Evolutionary conservation across 2,329 filamentous ascomycete species (phyloP), one percentile per base, ranked within the genome.

Genomic region (Cladosporium sp.): DNA sequence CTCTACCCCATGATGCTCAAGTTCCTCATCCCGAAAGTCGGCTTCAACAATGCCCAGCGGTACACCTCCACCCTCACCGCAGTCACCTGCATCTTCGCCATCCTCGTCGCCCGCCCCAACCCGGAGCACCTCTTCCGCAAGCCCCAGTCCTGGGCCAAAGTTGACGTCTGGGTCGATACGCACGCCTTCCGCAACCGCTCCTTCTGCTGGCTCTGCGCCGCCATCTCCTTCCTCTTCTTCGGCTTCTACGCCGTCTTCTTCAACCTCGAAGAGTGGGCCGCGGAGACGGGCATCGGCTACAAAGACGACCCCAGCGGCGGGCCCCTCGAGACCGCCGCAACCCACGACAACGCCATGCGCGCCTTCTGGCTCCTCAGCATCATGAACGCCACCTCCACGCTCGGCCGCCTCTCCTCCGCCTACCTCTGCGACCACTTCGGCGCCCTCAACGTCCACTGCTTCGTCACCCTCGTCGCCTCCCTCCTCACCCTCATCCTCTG

Each of bases 171-270:
- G 55, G 63, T 76, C 22, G 75, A 78, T 53, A 66, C 60, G 1
- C 63, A 70, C 18, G 75, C 74, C 0, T 73, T 77, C 60, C 59
- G 58, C 32, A 72, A 74, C 61, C 63, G 62, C 18, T 62, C 73
- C 2, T 78, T 72, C 57, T 63, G 61, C 51, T 76, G 70, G 66
- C 72, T 76, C 55, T 70, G 69, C 18, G 71, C 69, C 2, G 66
- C 69, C 4, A 70, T 77, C n/a, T 66, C 69, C 1, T 73, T 75
- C 56, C 65, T 77, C 43, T 78, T 77, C 66, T 69, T 77, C 45
- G 76, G 76, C 18, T 78, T 77, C 61, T 78, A 78, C 55, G 71
- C 74, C 3, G 64, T 78, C 16, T 77, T 77, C 65, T 78, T 78
- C 68, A 77, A 76, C 55, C 69, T 78, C 31, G 74, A 77, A 60